Percentiles rank a stretch among this genome's conserved stretches.
These are phyloP conservation scores for Pseudogymnoascus sp. DNA, from an alignment of 2,329 filamentous ascomycete species.

Conservation along the genomic window DNA sequence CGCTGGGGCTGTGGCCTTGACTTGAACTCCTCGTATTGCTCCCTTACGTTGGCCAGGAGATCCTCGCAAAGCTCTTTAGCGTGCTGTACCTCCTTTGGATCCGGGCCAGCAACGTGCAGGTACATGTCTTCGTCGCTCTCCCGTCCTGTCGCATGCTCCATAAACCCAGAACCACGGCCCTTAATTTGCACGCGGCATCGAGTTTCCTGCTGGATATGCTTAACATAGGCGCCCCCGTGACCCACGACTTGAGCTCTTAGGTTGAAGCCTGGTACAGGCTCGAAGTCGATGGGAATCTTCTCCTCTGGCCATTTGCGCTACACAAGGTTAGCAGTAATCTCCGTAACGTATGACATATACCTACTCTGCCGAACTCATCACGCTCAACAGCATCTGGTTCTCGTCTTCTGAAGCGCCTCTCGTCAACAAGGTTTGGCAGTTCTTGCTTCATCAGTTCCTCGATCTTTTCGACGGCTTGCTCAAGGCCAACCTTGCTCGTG, in stretches of 20 bases:
- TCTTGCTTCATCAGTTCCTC: slow-evolving; percentile 95
- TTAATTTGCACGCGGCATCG: slow-evolving; percentile 97
- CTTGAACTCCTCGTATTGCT: slow-evolving; percentile 89
- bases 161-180: slow-evolving; percentile 86
- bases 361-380: slow-evolving; percentile 82
- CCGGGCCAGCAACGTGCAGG: slow-evolving; percentile 86
- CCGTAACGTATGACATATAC: slow-evolving; percentile 22
- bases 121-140: slow-evolving; percentile 98
- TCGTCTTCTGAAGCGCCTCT: slow-evolving; percentile 78
- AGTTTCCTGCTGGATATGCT: slow-evolving; percentile 95
- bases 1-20: slow-evolving; percentile 61
- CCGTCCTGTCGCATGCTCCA: slow-evolving; percentile 75
- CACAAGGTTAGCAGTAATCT: slow-evolving; percentile 15
- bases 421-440: slow-evolving; percentile 87
- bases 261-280: slow-evolving; percentile 90
- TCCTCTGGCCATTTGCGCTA: slow-evolving; percentile 99
- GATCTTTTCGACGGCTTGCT: slow-evolving; percentile 78
- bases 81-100: slow-evolving; percentile 73
- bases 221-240: slow-evolving; percentile 88
- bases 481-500: slow-evolving; percentile 82
- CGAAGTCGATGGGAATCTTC: slow-evolving; percentile 82
- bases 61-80: slow-evolving; percentile 87
- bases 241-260: slow-evolving; percentile 93
- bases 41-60: slow-evolving; percentile 73
- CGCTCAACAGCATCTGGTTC: slow-evolving; percentile 74